Evolutionary conservation across 495 filamentous ascomycete species (phyloP).

Genomic region (Penicillium roqueforti): DNA sequence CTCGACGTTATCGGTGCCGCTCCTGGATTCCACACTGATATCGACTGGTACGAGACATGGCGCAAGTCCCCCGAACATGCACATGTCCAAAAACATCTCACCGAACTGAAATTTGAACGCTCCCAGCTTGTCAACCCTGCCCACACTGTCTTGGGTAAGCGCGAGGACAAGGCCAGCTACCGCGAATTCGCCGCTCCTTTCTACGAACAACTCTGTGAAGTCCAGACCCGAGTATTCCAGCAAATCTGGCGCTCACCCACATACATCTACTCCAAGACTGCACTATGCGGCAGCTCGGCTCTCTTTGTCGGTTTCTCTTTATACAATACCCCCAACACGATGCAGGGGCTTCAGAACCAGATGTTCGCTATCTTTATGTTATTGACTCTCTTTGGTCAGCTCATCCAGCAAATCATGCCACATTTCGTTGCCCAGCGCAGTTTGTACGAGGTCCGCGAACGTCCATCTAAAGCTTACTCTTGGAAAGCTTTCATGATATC

Average conservation of each 20-base stretch:
- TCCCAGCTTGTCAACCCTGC: no score
- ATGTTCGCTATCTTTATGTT: constrained; percentile 90
- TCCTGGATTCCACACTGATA: no score
- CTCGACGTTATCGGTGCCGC: constrained; percentile 61
- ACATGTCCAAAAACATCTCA: neutral
- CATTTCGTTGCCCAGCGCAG: constrained; percentile 43
- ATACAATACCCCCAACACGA: constrained; percentile 65
- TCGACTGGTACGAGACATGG: neutral
- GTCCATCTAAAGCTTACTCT: no score
- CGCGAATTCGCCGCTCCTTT: constrained; percentile 54
- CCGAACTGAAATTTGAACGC: neutral
- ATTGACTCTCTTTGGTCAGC: constrained; percentile 75
- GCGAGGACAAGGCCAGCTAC: no score
- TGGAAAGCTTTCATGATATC: no score
- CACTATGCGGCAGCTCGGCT: constrained; percentile 47
- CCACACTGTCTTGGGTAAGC: no score
- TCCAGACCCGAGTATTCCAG: no score
- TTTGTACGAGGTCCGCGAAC: no score
- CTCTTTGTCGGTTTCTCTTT: constrained; percentile 94
- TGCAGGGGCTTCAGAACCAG: constrained; percentile 88
- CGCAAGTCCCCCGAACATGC: neutral
- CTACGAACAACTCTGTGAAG: constrained; percentile 46
- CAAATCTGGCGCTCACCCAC: no score
- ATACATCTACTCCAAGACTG: constrained; percentile 58
- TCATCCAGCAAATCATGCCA: constrained; percentile 76